Evolutionary conservation across 306 rosid genomes (phyloP).

Genomic region (Coriaria nepalensis): DNA sequence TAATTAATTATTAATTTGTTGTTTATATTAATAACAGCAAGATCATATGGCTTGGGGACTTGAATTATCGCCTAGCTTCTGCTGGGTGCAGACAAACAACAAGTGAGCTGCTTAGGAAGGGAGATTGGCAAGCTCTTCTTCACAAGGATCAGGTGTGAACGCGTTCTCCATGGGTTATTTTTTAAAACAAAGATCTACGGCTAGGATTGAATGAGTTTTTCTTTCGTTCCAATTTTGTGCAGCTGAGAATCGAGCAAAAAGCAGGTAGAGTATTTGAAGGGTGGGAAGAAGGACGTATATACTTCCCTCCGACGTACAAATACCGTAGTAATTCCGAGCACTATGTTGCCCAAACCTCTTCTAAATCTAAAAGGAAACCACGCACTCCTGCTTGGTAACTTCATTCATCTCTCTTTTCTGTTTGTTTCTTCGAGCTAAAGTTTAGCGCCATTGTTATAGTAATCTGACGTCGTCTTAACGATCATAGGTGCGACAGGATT

Average conservation of each 20-base stretch:
- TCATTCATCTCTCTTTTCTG: slow-evolving; percentile 7
- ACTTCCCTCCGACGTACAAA: slow-evolving; percentile 83
- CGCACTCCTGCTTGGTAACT: slow-evolving; percentile 85
- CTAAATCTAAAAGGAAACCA: slow-evolving; percentile 33
- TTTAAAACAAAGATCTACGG: neutral
- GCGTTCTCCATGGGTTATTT: neutral
- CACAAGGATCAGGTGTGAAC: slow-evolving; percentile 64
- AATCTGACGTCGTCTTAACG: neutral
- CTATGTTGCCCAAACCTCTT: slow-evolving; percentile 41
- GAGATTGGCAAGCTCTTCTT: slow-evolving; percentile 50
- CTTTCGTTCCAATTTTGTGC: slow-evolving; percentile 3
- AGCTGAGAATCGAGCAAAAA: slow-evolving; percentile 57
- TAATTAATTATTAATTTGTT: neutral
- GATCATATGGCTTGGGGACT: slow-evolving; percentile 73
- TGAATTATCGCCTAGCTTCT: slow-evolving; percentile 68
- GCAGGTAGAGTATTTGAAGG: slow-evolving; percentile 46
- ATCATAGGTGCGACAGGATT: slow-evolving; percentile 77
- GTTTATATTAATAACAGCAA: slow-evolving; percentile 37
- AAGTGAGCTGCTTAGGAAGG: slow-evolving; percentile 36
- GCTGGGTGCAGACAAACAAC: slow-evolving; percentile 48
- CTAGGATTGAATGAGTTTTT: neutral
- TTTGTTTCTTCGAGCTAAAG: neutral
- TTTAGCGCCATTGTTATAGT: too few species aligned
- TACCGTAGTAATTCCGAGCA: slow-evolving; percentile 62
- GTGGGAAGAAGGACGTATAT: slow-evolving; percentile 66